Conservation (phyloP, 345 rosid genomes). For the Gossypioides kirkii region DNA sequence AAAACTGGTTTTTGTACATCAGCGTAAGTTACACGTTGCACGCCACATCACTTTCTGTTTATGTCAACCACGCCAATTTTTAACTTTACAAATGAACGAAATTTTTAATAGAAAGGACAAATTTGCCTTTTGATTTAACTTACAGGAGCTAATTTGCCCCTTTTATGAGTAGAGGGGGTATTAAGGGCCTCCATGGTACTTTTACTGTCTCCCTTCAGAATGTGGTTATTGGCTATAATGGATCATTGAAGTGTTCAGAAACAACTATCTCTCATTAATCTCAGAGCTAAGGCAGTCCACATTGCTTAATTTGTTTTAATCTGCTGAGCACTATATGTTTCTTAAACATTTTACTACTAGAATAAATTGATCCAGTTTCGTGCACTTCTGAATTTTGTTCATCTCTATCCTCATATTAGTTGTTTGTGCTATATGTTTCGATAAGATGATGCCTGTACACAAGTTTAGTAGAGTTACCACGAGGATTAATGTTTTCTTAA, state of each 20-base stretch:
- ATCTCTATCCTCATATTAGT: neutral
- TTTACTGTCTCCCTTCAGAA: no score
- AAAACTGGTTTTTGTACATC: no score
- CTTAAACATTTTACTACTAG: neutral
- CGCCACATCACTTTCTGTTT: no score
- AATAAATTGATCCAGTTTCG: neutral
- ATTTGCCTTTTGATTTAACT: no score
- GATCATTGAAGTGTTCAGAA: neutral
- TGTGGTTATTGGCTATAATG: neutral
- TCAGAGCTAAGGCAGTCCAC: neutral
- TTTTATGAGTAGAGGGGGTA: no score
- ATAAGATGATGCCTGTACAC: neutral
- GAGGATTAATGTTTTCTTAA: neutral
- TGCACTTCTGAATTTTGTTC: neutral
- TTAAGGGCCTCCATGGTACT: no score
- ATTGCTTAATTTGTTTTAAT: neutral
- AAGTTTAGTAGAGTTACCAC: neutral
- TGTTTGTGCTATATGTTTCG: neutral
- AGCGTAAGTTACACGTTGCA: no score
- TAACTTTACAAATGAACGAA: no score
- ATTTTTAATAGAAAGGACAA: no score
- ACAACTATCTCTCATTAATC: neutral
- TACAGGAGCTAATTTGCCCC: no score
- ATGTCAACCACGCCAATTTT: no score
- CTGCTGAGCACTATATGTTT: neutral